Base-by-base conservation (phyloP, 1,139 yeast species). In the Pneumocystis wakefieldiae region DNA sequence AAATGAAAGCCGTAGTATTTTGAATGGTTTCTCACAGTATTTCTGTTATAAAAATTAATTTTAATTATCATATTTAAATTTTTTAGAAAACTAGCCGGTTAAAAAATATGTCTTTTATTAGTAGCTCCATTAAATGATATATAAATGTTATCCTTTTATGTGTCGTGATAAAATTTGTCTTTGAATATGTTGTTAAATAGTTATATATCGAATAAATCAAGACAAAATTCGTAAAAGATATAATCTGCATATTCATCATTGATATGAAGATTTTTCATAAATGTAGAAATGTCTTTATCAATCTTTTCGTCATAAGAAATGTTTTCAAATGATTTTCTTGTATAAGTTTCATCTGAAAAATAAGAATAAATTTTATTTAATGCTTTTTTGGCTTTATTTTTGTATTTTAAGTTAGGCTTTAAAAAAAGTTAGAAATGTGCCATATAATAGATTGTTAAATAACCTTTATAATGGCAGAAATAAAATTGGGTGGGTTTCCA, bases 401-500 rank as follows among this genome's bases (percentile, higher is more conserved):
- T 68, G 36, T 66, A 61, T 32, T 73, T 71, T 68, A 77, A 72
- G 70, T 79, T 70, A 55, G 63, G 63, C 63, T 62, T 36, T 36
- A 32, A 10, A 24, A 10, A 24, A 41, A 29, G n/a, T 60, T 60
- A 32, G 64, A 19, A 61, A 36, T 35, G 1, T 59, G 5, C 59
- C 38, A 64, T 81, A 75, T 64, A 61, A 36, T 60, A 29, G 37
- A 48, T 2, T 41, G 12, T 2, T 2, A 12, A 24, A 58, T 36
- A 24, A 63, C 65, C 68, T 81, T 79, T 65, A 86, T 74, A 62
- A 85, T 76, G 68, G 76, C 83, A 65, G 87, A 83, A 71, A 84
- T 82, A 73, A 92, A 92, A 72, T 86, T 86, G 57, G 98, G 97
- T 53, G 98, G 98, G 67, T 92, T 81, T 0, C 99, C 99, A 74